Conservation (phyloP, 805 yeast species). For the Saccharomyces paradoxus region DNA sequence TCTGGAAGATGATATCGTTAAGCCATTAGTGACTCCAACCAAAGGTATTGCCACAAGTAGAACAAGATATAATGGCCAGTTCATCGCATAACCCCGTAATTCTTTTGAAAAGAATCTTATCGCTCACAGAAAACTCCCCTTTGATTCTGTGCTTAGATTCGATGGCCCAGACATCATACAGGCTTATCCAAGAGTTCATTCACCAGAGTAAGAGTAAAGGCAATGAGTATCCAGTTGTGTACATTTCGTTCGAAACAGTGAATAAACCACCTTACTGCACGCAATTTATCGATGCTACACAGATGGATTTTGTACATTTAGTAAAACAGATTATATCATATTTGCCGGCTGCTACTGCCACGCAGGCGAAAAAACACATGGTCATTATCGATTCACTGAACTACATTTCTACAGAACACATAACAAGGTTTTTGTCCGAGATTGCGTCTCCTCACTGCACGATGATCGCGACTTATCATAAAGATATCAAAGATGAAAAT, state of each 20-base stretch:
- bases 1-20: background rate
- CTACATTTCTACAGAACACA: slow-evolving; percentile 38
- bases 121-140: slow-evolving; percentile 68
- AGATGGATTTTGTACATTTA: slow-evolving; percentile 12
- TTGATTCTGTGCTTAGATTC: slow-evolving; percentile 64
- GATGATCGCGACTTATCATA: slow-evolving; percentile 42
- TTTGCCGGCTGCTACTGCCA: slow-evolving; percentile 15
- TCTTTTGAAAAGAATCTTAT: slow-evolving; percentile 56
- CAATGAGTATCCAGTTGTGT: slow-evolving; percentile 35
- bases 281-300: slow-evolving; percentile 40
- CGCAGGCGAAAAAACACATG: slow-evolving; percentile 29
- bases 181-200: slow-evolving; percentile 51
- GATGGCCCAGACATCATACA: slow-evolving; percentile 55
- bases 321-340: slow-evolving; percentile 15
- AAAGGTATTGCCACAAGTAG: background rate
- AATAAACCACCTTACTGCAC: slow-evolving; percentile 43
- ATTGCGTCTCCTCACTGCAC: slow-evolving; percentile 41
- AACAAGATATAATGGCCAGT: slow-evolving; percentile 22
- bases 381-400: slow-evolving; percentile 65
- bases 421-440: slow-evolving; percentile 44
- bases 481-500: slow-evolving; percentile 28
- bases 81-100: slow-evolving; percentile 40
- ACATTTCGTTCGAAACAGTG: slow-evolving; percentile 61
- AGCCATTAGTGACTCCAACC: background rate
- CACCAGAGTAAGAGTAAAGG: slow-evolving; percentile 28